Conservation (phyloP, 2,329 filamentous ascomycete genomes). For the Hortaea werneckii region DNA sequence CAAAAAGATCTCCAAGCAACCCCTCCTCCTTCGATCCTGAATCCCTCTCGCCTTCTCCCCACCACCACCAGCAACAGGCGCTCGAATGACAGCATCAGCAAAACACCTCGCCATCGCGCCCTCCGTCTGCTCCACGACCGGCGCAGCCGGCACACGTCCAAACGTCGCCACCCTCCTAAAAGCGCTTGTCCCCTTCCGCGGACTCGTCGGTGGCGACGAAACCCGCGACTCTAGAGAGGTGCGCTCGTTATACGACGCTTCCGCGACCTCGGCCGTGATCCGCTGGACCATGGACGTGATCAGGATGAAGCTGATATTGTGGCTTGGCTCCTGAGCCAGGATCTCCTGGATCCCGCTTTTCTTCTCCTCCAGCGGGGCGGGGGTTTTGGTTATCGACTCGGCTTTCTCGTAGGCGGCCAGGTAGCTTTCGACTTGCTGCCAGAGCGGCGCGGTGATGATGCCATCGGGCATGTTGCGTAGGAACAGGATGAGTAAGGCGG, state of each 20-base stretch:
- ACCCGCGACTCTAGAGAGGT: neutral
- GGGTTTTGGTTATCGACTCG: conserved; percentile 31
- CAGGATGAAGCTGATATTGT: conserved; percentile 85
- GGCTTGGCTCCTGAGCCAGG: conserved; percentile 59
- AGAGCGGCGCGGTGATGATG: conserved; percentile 60
- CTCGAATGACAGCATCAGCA: neutral
- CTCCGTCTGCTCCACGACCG: neutral
- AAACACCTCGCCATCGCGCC: neutral
- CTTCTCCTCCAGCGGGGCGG: conserved; percentile 38
- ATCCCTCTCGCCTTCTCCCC: neutral
- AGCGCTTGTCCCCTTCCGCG: neutral
- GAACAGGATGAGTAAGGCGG: conserved; percentile 64
- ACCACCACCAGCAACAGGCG: neutral
- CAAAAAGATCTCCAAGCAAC: neutral
- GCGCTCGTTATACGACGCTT: neutral
- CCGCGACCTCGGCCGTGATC: conserved; percentile 43
- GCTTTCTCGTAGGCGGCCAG: conserved; percentile 40
- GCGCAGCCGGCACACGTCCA: neutral
- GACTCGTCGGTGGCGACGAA: neutral
- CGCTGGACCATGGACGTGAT: conserved; percentile 64
- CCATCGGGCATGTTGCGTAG: conserved; percentile 67
- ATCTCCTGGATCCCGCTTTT: conserved; percentile 60
- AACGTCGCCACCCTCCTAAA: neutral
- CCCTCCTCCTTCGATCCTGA: neutral
- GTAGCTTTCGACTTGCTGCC: conserved; percentile 56